Conservation (phyloP, 371 early-diverging fungal genomes). For the Syncephalastrum monosporum region DNA sequence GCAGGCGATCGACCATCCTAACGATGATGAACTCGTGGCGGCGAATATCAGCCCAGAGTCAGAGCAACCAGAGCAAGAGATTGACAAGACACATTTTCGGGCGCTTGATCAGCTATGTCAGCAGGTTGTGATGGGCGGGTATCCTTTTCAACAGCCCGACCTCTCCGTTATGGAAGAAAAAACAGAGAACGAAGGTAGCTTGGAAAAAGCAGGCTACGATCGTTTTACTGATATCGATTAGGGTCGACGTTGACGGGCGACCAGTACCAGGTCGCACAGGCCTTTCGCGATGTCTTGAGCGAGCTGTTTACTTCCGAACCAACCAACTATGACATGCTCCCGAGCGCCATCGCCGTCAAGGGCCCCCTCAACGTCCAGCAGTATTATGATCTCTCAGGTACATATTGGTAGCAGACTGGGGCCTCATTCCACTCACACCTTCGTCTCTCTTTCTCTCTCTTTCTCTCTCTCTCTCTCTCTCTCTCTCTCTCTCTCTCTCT, state of each 20-base stretch:
- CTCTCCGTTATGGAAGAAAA: no score
- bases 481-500: neutral
- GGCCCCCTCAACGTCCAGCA: slow-evolving; percentile 52
- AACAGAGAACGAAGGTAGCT: slow-evolving; percentile 25
- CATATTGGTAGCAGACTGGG: neutral
- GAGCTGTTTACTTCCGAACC: slow-evolving; percentile 36
- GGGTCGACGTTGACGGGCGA: slow-evolving; percentile 11
- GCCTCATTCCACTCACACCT: neutral
- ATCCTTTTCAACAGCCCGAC: slow-evolving; percentile 35
- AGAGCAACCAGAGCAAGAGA: slow-evolving; percentile 37
- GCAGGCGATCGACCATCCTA: neutral
- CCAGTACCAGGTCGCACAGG: slow-evolving; percentile 25
- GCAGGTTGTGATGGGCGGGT: slow-evolving; percentile 53
- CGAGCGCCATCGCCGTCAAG: slow-evolving; percentile 40
- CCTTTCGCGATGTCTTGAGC: slow-evolving; percentile 43
- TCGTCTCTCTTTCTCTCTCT: neutral
- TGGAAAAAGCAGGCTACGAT: neutral
- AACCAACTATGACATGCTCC: slow-evolving; percentile 13
- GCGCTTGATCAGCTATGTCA: slow-evolving; percentile 45
- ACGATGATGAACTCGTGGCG: slow-evolving; percentile 18
- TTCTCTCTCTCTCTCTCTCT: neutral
- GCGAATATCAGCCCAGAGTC: slow-evolving; percentile 44
- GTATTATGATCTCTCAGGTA: slow-evolving; percentile 49
- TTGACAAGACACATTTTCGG: slow-evolving; percentile 1
- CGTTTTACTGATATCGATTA: neutral